These are phyloP conservation scores for Dujonia santamariae DNA, from an alignment of 1,139 yeast genomes.

Conservation along the genomic window DNA sequence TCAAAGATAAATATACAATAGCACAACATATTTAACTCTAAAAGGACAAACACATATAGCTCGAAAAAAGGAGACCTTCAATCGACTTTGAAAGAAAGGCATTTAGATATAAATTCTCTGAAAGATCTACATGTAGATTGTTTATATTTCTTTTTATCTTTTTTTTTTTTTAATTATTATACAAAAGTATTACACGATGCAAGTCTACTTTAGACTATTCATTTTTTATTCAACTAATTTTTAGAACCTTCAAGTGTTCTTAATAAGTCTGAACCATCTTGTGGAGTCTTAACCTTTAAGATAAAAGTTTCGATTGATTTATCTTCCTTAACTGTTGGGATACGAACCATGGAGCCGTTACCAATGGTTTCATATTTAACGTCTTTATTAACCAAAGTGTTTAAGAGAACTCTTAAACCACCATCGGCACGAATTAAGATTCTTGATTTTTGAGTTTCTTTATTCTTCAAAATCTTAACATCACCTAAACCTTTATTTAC, in stretches of 20 bases:
- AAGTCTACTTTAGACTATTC: too few species aligned
- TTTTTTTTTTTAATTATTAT: too few species aligned
- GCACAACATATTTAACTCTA: too few species aligned
- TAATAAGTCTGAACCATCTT: constrained; percentile 66
- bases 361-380: constrained; percentile 57
- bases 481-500: constrained; percentile 77
- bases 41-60: too few species aligned
- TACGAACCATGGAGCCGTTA: constrained; percentile 54
- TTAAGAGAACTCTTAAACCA: constrained; percentile 75
- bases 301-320: constrained; percentile 54
- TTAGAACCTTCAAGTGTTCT: constrained; percentile 50
- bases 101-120: too few species aligned
- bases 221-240: too few species aligned
- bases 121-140: too few species aligned
- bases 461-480: constrained; percentile 64
- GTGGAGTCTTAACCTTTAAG: constrained; percentile 61
- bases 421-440: constrained; percentile 86
- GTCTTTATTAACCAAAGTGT: constrained; percentile 51
- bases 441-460: constrained; percentile 59
- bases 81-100: too few species aligned
- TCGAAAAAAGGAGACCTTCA: too few species aligned
- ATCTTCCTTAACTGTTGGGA: constrained; percentile 52
- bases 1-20: too few species aligned
- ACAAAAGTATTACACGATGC: too few species aligned
- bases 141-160: too few species aligned